These are phyloP conservation scores for Protomyces arabidopsidicola DNA, from an alignment of 1,139 yeast species.

Conservation along the genomic window DNA sequence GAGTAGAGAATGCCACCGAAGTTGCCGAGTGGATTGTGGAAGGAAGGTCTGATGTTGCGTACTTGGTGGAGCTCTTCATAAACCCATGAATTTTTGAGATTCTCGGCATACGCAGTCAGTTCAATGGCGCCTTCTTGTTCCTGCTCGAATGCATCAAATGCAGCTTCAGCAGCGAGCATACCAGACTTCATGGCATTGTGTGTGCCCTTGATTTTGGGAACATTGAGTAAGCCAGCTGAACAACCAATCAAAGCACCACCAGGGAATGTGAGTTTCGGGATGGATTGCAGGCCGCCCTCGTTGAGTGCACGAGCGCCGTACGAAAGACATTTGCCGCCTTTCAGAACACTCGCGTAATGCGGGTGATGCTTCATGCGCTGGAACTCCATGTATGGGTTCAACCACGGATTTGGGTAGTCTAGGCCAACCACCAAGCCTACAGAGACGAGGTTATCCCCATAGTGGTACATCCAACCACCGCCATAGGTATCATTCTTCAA, in stretches of 20 bases:
- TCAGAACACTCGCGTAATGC: conserved; percentile 64
- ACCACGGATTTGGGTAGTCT: conserved; percentile 88
- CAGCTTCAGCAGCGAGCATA: conserved; percentile 84
- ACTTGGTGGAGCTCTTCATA: conserved; percentile 73
- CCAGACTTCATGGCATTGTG: conserved; percentile 97
- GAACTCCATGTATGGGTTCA: conserved; percentile 92
- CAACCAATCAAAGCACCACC: conserved; percentile 95
- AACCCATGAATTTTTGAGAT: conserved; percentile 76
- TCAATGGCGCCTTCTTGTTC: conserved; percentile 47
- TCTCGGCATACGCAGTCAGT: conserved; percentile 55
- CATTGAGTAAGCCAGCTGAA: conserved; percentile 92
- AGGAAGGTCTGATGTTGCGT: conserved; percentile 88
- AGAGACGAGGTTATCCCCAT: conserved; percentile 85
- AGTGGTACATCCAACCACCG: conserved; percentile 95
- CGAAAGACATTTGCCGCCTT: conserved; percentile 87
- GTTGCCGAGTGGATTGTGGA: conserved; percentile 64
- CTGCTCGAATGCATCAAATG: conserved; percentile 54
- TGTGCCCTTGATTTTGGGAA: conserved; percentile 95
- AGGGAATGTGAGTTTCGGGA: conserved; percentile 84
- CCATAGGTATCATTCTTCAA: conserved; percentile 70
- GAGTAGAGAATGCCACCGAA: conserved; percentile 78
- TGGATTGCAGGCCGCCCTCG: conserved; percentile 92
- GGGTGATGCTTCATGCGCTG: conserved; percentile 93
- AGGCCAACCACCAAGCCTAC: conserved; percentile 89
- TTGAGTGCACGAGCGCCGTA: conserved; percentile 94